Percentiles rank a stretch among this genome's conserved stretches.
phyloP scores from a whole-genome alignment of 176 grass and related monocot genomes.

The Phoenix dactylifera region DNA sequence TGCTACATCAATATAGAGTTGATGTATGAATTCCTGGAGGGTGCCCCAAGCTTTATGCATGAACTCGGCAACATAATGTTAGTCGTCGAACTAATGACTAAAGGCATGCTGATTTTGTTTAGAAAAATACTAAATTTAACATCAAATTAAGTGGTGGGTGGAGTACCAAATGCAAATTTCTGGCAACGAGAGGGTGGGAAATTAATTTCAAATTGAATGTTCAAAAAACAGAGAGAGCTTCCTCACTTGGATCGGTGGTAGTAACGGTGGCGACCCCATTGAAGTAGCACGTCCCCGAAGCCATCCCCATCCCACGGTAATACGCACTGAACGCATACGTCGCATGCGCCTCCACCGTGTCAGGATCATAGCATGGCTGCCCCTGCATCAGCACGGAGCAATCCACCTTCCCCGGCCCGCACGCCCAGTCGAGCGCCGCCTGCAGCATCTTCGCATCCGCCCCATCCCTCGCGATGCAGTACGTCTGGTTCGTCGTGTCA shows the following conservation, averaged over 20 bases:
- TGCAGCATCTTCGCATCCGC: constrained; percentile 80
- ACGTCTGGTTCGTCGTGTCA: constrained; percentile 92
- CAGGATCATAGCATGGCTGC: constrained; percentile 69
- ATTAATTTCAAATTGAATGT: no score
- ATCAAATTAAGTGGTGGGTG: no score
- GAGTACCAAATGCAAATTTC: no score
- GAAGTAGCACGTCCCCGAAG: constrained; percentile 78
- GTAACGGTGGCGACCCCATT: constrained; percentile 74
- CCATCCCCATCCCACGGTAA: constrained; percentile 85
- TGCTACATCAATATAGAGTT: no score
- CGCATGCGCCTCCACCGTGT: constrained; percentile 60
- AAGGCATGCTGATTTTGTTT: no score
- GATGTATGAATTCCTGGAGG: no score
- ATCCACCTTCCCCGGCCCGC: constrained; percentile 83
- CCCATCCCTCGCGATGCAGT: constrained; percentile 59
- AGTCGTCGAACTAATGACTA: no score
- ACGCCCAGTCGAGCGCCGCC: constrained; percentile 92
- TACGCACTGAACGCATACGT: constrained; percentile 85
- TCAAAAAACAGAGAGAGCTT: background rate
- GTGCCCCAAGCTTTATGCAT: no score
- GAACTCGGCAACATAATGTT: no score
- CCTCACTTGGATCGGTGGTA: constrained; percentile 85
- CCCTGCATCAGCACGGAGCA: constrained; percentile 81
- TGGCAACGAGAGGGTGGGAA: no score
- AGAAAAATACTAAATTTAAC: no score